phyloP scores from a whole-genome alignment of 257 asterid species.

The Rehmannia glutinosa region DNA sequence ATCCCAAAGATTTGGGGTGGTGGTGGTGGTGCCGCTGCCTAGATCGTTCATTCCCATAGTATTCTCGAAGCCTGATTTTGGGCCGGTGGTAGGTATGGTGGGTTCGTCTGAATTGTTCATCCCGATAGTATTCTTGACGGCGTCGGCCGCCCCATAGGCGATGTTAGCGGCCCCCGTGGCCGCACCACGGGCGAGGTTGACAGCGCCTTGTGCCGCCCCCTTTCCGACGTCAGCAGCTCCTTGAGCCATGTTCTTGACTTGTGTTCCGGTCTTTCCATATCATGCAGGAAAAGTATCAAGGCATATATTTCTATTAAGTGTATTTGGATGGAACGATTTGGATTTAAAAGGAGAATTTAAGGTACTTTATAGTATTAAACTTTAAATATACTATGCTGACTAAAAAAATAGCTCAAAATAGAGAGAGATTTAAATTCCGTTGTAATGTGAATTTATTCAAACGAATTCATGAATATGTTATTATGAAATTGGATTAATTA shows the following conservation, averaged over 20 bases:
- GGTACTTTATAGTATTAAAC: too few relatives aligned
- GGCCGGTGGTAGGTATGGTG: not conserved
- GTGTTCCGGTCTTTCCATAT: conserved; percentile 34
- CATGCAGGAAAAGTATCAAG: not conserved
- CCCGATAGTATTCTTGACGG: conserved; percentile 41
- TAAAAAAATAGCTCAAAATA: too few relatives aligned
- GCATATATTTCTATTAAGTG: not conserved
- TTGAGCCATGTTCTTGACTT: conserved; percentile 47
- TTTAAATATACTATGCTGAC: too few relatives aligned
- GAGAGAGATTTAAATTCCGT: too few relatives aligned
- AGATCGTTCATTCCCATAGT: conserved; percentile 13
- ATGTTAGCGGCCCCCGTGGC: conserved; percentile 45
- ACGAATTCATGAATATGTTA: too few relatives aligned
- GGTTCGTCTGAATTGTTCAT: not conserved
- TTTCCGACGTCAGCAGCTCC: conserved; percentile 49
- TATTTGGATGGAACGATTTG: not conserved
- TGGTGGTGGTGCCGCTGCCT: not conserved
- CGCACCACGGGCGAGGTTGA: conserved; percentile 48
- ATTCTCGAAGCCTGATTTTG: too few relatives aligned
- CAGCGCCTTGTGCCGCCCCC: conserved; percentile 46
- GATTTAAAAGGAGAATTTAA: not conserved
- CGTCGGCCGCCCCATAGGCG: conserved; percentile 62
- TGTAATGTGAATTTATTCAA: too few relatives aligned
- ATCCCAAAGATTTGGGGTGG: too few relatives aligned
- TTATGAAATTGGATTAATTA: too few relatives aligned